A percentile compares a stretch with the other conserved stretches of the same genome.
Evolutionary conservation across 2,329 filamentous ascomycete genomes (phyloP).

Genomic region (Fusarium fujikuroi): DNA sequence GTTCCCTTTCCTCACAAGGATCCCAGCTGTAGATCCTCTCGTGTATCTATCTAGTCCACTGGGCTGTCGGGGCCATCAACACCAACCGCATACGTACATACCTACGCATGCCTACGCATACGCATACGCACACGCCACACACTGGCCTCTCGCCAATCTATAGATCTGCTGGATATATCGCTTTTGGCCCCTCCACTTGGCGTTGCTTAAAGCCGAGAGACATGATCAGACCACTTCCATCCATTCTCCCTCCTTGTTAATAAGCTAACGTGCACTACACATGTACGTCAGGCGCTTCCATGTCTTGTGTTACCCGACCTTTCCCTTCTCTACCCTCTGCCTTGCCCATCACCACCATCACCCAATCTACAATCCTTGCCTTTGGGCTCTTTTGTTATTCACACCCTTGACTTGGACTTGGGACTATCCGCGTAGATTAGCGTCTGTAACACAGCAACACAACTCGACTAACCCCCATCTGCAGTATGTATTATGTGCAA

Average conservation of each 20-base stretch:
- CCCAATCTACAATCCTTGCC: conserved; percentile 25
- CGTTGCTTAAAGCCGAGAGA: conserved; percentile 15
- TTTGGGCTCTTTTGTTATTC: conserved; percentile 32
- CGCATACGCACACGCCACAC: conserved; percentile 25
- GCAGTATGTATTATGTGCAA: conserved; percentile 26
- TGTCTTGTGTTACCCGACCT: conserved; percentile 40
- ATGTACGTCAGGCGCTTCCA: conserved; percentile 29
- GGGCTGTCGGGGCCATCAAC: conserved; percentile 7
- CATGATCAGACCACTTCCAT: conserved; percentile 30
- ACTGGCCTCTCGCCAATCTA: conserved; percentile 29
- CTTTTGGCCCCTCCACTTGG: conserved; percentile 26
- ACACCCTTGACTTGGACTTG: conserved; percentile 28
- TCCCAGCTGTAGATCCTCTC: conserved; percentile 29
- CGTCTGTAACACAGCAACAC: conserved; percentile 38
- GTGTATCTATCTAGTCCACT: background rate
- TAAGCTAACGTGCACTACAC: conserved; percentile 26
- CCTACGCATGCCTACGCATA: background rate
- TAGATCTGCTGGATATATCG: conserved; percentile 11
- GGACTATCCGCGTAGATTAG: conserved; percentile 29
- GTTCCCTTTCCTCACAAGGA: background rate
- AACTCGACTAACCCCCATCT: conserved; percentile 31
- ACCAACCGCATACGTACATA: conserved; percentile 6
- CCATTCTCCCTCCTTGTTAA: conserved; percentile 1
- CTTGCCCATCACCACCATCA: conserved; percentile 29
- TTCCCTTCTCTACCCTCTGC: conserved; percentile 32